These are phyloP conservation scores for Mycena leptocephala DNA, from an alignment of 768 basidiomycete species.

Conservation along the genomic window DNA sequence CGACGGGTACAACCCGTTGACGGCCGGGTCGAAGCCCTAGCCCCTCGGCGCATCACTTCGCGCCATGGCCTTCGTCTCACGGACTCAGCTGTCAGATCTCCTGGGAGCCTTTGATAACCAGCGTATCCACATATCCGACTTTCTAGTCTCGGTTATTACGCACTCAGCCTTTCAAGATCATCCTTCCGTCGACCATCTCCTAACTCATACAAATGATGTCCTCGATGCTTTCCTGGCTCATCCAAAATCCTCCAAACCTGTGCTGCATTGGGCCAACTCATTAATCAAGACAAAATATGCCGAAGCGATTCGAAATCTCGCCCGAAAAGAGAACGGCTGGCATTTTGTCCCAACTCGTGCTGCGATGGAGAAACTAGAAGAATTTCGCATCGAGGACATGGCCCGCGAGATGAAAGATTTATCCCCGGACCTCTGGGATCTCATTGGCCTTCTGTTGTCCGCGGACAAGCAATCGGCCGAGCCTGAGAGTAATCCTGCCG, in stretches of 20 bases:
- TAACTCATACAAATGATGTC: too few relatives aligned
- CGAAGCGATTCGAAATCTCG: neutral
- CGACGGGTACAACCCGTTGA: too few relatives aligned
- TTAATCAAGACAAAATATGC: neutral
- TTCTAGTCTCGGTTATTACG: too few relatives aligned
- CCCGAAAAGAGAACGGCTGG: conserved; percentile 12
- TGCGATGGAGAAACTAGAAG: conserved; percentile 14
- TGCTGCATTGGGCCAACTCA: neutral
- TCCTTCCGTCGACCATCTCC: too few relatives aligned
- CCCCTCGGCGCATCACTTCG: too few relatives aligned
- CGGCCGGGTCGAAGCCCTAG: too few relatives aligned
- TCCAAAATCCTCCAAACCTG: neutral
- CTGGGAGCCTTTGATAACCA: too few relatives aligned
- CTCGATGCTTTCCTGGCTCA: too few relatives aligned
- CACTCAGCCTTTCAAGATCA: too few relatives aligned
- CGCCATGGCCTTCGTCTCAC: too few relatives aligned
- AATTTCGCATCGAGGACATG: conserved; percentile 33
- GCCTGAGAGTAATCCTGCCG: neutral
- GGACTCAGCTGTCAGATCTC: too few relatives aligned
- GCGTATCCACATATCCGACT: too few relatives aligned
- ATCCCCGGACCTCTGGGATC: conserved; percentile 28
- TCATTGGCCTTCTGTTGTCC: conserved; percentile 18
- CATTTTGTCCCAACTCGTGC: conserved; percentile 11
- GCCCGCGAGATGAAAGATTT: neutral
- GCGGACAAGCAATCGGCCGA: neutral